These are phyloP conservation scores for Sungouiella thailandica DNA, from an alignment of 805 yeast species.

Conservation along the genomic window DNA sequence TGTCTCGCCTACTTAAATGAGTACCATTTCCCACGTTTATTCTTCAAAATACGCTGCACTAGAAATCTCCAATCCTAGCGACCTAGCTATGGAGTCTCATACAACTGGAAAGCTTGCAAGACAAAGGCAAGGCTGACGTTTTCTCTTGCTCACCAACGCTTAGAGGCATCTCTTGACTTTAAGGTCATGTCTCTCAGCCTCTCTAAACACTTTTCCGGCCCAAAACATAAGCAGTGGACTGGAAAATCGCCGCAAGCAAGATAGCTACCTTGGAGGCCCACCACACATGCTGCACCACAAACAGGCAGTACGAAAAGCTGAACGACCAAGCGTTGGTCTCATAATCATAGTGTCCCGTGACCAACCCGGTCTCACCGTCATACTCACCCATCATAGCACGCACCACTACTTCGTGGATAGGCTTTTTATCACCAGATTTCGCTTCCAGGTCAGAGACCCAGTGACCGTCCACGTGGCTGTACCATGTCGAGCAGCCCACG, in stretches of 20 bases:
- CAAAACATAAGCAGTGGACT: constrained; percentile 19
- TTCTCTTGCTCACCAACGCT: no score
- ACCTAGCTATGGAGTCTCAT: no score
- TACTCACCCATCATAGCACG: constrained; percentile 96
- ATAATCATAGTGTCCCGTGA: constrained; percentile 65
- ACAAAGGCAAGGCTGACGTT: no score
- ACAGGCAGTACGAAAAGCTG: constrained; percentile 70
- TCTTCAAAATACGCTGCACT: no score
- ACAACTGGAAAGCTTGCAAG: no score
- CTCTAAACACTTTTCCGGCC: background rate
- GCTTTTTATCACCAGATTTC: constrained; percentile 22
- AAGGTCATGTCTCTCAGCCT: no score
- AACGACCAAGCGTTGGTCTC: constrained; percentile 52
- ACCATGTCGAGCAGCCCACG: constrained; percentile 79
- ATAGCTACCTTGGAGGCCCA: constrained; percentile 70
- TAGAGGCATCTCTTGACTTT: no score
- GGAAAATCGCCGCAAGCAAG: constrained; percentile 29
- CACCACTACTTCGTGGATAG: constrained; percentile 75
- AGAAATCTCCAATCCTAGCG: no score
- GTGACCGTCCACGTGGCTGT: constrained; percentile 40
- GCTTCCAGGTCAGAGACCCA: constrained; percentile 58
- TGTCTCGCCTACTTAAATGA: no score
- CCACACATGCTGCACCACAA: constrained; percentile 89
- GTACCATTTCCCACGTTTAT: no score
- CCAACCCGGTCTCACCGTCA: constrained; percentile 81